Evolutionary conservation across 768 basidiomycete genomes (phyloP).

Genomic region (Roridomyces roridus): DNA sequence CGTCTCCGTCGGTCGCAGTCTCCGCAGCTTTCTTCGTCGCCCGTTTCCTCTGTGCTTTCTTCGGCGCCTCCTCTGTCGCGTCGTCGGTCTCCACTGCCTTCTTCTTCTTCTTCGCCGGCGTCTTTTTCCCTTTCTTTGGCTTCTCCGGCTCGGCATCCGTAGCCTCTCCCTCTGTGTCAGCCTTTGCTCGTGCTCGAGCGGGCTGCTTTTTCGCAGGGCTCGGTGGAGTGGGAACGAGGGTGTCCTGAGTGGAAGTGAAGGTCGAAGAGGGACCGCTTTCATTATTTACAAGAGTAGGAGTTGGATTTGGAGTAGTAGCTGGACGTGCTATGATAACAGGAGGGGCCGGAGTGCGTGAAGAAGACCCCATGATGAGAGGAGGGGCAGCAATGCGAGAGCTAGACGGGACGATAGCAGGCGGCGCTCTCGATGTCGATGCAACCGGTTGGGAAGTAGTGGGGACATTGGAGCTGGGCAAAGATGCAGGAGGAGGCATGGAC

Average conservation of each 20-base stretch:
- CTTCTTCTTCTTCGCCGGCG: slow-evolving; percentile 2
- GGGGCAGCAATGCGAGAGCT: slow-evolving; percentile 11
- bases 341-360: slow-evolving; percentile 12
- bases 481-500: slow-evolving; percentile 16
- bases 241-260: not conserved
- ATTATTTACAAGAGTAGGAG: slow-evolving; percentile 11
- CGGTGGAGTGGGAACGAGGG: not conserved
- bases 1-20: not conserved
- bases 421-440: slow-evolving; percentile 6
- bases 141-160: not conserved
- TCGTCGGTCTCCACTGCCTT: not conserved
- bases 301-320: not conserved
- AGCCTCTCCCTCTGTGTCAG: not conserved
- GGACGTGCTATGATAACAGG: slow-evolving; percentile 4
- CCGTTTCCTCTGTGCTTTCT: slow-evolving; percentile 4
- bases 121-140: slow-evolving; percentile 2
- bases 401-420: slow-evolving; percentile 5
- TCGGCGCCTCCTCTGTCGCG: not conserved
- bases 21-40: slow-evolving; percentile 4
- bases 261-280: not conserved
- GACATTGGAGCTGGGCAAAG: slow-evolving; percentile 7
- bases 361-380: slow-evolving; percentile 2
- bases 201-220: slow-evolving; percentile 2
- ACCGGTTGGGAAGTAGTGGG: slow-evolving; percentile 3
- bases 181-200: slow-evolving; percentile 14